Base-by-base conservation (phyloP, 176 grass and related monocot species). In the Cenchrus americanus region DNA sequence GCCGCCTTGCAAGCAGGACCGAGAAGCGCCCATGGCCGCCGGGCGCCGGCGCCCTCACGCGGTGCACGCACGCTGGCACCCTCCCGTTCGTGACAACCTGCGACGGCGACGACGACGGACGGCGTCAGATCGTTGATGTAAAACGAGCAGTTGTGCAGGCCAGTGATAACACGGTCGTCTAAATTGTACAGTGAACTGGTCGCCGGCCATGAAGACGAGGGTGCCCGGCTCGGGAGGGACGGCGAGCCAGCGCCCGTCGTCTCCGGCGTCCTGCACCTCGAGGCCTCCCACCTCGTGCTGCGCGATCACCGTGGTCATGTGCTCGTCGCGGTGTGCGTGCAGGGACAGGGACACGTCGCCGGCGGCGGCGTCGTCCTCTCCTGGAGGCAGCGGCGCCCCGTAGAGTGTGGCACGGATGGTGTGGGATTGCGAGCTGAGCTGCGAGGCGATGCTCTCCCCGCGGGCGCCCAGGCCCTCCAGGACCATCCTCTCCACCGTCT, bases 251-350 rank as follows among this genome's bases (percentile, higher is more conserved):
- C 44, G n/a, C 4, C 66, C 54, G 21, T 37, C 34, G 34, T 72
- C 66, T 5, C 18, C 7, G 13, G 5, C 8, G 43, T 44, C 30
- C 75, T 42, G 53, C 50, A 79, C 54, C 64, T 79, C 53, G 10
- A 85, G 65, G 17, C 83, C 83, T 3, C 78, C 75, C 22, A 86
- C 75, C n/a, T 86, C 75, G 53, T 86, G 74, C 75, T 73, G 69
- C 5, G 27, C 23, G 23, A 73, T n/a, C 14, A 73, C 11, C 40
- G 42, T 62, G n/a, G 18, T 55, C 51, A 71, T 27, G 51, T 12
- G 70, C 10, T 59, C 37, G 80, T 82, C 80, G 14, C 14, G 34
- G 66, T 82, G 80, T n/a, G 37, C 19, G 6, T 2, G 14, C 59
- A 79, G 58, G 41, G 76, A 47, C 47, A 49, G 4, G 54, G 75